These are phyloP conservation scores for Metahyphopichia silvanorum DNA, from an alignment of 805 yeast species.

Conservation along the genomic window DNA sequence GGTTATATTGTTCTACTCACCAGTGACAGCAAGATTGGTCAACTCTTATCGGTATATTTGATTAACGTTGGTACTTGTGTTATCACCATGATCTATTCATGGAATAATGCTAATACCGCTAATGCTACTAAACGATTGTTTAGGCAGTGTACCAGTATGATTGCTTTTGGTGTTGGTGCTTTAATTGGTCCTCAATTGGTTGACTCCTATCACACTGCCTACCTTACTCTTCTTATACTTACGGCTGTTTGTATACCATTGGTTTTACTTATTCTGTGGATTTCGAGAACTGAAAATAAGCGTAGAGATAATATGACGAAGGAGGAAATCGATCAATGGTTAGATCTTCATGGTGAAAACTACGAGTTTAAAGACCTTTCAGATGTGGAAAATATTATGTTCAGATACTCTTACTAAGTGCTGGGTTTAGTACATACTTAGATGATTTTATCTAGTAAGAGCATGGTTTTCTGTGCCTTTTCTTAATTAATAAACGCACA, in stretches of 20 bases:
- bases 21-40: conserved; percentile 38
- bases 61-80: conserved; percentile 55
- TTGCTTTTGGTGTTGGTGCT: conserved; percentile 67
- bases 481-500: too few relatives aligned
- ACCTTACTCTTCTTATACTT: conserved; percentile 51
- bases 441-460: too few relatives aligned
- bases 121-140: conserved; percentile 74
- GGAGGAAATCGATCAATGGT: conserved; percentile 12
- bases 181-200: conserved; percentile 69
- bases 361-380: conserved; percentile 56
- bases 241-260: conserved; percentile 45
- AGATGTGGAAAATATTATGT: conserved; percentile 54
- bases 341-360: conserved; percentile 20
- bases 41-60: conserved; percentile 47
- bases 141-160: conserved; percentile 54
- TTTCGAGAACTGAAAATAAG: conserved; percentile 48
- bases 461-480: too few relatives aligned
- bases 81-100: conserved; percentile 55
- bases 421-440: too few relatives aligned
- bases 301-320: conserved; percentile 39
- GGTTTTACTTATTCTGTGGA: conserved; percentile 38
- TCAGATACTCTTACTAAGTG: conserved; percentile 48
- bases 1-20: conserved; percentile 43
- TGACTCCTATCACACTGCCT: conserved; percentile 58
- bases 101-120: conserved; percentile 64